Percentiles rank a stretch among this genome's conserved stretches.
Evolutionary conservation across 306 rosid genomes (phyloP).

Genomic region (Malus orientalis): DNA sequence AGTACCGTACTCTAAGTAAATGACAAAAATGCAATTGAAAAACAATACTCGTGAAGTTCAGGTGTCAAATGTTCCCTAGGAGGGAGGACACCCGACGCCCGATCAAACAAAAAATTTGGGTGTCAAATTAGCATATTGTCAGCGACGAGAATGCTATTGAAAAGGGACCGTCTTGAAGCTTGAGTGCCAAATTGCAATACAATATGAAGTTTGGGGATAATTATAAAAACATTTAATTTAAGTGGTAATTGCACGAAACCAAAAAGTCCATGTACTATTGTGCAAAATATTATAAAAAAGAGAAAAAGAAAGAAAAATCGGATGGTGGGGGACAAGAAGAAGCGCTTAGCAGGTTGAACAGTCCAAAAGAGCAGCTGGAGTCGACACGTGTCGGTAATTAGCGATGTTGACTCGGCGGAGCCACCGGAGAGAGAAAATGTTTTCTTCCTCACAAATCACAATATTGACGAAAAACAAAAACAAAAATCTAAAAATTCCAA

Average conservation of each 20-base stretch:
- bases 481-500: neutral
- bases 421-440: constrained; percentile 30
- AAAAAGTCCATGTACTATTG: neutral
- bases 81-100: neutral
- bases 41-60: too few relatives aligned
- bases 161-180: neutral
- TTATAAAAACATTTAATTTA: too few relatives aligned
- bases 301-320: neutral
- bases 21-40: too few relatives aligned
- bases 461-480: neutral
- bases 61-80: neutral
- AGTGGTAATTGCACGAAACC: neutral
- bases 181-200: neutral
- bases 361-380: constrained; percentile 7
- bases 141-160: neutral
- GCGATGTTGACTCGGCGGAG: constrained; percentile 36
- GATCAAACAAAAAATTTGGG: neutral
- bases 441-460: constrained; percentile 13
- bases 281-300: neutral
- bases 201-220: neutral
- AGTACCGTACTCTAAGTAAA: neutral
- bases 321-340: neutral
- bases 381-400: constrained; percentile 16
- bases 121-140: neutral
- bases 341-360: neutral